Evolutionary conservation across 345 rosid species (phyloP), one percentile per base, ranked within the genome.

Genomic region (Clarkia xantiana): DNA sequence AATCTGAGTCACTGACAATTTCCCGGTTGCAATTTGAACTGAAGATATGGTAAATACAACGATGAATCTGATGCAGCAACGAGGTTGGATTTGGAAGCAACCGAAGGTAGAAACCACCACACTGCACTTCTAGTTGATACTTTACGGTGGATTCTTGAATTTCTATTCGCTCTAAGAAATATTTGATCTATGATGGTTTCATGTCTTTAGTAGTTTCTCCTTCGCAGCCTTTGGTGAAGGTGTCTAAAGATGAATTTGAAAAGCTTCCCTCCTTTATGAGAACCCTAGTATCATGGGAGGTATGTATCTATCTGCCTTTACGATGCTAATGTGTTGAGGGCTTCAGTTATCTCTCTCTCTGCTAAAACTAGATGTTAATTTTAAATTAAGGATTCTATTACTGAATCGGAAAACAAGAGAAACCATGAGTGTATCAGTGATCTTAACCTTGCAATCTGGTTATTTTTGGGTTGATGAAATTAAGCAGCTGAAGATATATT

Each of bases 221-320:
- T 50, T 25, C 61, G 23, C 53, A 44, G 6, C 44, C 64, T 16
- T 8, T 57, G 11, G 57, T 89, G 49, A 61, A 68, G 56, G 62
- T 79, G 14, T 60, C 71, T 2, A 67, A 60, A 62, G 76, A 73
- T 63, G 87, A 71, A 46, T 88, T 77, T 44, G 84, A 77, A 48
- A 65, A 49, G 58, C 82, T 85, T 45, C 95, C 90, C 20, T 77
- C 97, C 48, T 80, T 72, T 67, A 66, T 85, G 75, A 75, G 71
- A 67, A 58, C 63, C 56, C 73, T 85, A 48, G 68, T 87, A 18
- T 66, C 97, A 41, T 85, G 97, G 95, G 95, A 89, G 97, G 97
- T 89, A 79, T 11, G 56, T 7, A 10, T 23, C 17, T 7, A 10
- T 23, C 17, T 22, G 42, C 14, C 23, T 42, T 52, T 59, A 29